Evolutionary conservation across 805 yeast species (phyloP), one percentile per base, ranked within the genome.

Genomic region (Zygosaccharomyces kombuchaensis): DNA sequence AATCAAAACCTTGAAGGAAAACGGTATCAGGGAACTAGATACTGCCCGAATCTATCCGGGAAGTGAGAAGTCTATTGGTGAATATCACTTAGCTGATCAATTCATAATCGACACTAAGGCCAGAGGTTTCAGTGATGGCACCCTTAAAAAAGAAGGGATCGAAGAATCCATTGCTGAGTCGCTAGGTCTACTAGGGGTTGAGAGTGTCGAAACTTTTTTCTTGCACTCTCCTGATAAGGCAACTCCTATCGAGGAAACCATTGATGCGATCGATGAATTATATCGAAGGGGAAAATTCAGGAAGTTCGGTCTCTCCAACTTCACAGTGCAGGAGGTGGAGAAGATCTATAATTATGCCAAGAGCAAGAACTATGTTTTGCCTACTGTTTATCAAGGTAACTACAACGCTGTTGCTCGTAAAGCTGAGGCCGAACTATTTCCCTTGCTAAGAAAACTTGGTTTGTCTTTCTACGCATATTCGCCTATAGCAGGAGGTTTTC

Each of bases 301-400:
- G 40, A 42, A 47, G 35, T 58, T 59, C 34, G 65, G 63, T 17
- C 30, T 60, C n/a, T 59, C 64, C 13, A 58, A 58, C 47, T 59
- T 44, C 38, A 16, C 52, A 2, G 50, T 59, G 12, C 41, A 36
- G 21, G 62, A 53, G 16, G 63, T 57, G 31, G 45, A 50, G 40
- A 37, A 47, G 34, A 46, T 60, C 34, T 48, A 54, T 40, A 35
- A 48, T 9, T 39, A 44, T 40, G 52, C 59, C 4, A 47, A 50
- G 27, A 45, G 47, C 37, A 47, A 59, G 36, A 51, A 50, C 13
- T 59, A 59, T 47, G 51, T 57, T 25, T 37, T 47, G 12, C 65
- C 65, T 1, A 46, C 63, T 4, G 62, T 60, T 13, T 58, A 52
- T 45, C 65, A 60, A 42, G 65, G 64, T 17, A 47, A 56, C 23